Evolutionary conservation across 441 rosid species (phyloP), one percentile per base, ranked within the genome.

Genomic region (Pelargonium citronellum): DNA sequence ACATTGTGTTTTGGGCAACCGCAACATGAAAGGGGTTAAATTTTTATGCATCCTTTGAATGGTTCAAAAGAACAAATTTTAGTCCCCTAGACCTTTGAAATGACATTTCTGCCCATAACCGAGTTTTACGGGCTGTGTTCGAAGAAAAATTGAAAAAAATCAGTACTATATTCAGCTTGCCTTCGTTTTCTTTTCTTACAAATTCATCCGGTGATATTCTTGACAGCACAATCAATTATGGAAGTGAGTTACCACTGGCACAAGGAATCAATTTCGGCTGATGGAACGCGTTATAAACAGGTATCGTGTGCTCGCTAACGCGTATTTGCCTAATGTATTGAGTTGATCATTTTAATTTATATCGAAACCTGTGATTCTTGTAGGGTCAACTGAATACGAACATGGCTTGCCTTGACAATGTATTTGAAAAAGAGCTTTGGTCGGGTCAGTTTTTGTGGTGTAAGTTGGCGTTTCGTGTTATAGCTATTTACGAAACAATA

Each of bases 181-280:
- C 30, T 30, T 69, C 8, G 20, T 55, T 4, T 63, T 43, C 16
- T 47, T 57, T 15, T 58, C 67, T 34, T 30, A 24, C 7, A 69
- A n/a, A 69, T 12, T 20, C 61, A 4, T 30, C 43, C 16, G 57
- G 60, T 22, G 46, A 69, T 72, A 11, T 51, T 69, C 13, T 66
- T 73, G 49, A 63, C 92, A 94, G 99, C 66, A 94, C 99, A 5
- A 82, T 94, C 85, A 94, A 94, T 74, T 91, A 91, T 16, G 96
- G 99, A 73, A 89, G 69, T 66, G 97, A 94, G 79, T 85, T 94
- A 71, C 99, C 99, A 6, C 83, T 94, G 70, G 99, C 99, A 39
- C 99, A 94, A 84, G 99, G 99, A 79, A 89, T 94, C 73, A 94
- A 94, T 80, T 94, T 94, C 71, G 89, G 99, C 77, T 91, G 86